Percentiles rank a stretch among this genome's conserved stretches.
phyloP scores from a whole-genome alignment of 148 eudicot genomes.

The Rhododendron ovatum region DNA sequence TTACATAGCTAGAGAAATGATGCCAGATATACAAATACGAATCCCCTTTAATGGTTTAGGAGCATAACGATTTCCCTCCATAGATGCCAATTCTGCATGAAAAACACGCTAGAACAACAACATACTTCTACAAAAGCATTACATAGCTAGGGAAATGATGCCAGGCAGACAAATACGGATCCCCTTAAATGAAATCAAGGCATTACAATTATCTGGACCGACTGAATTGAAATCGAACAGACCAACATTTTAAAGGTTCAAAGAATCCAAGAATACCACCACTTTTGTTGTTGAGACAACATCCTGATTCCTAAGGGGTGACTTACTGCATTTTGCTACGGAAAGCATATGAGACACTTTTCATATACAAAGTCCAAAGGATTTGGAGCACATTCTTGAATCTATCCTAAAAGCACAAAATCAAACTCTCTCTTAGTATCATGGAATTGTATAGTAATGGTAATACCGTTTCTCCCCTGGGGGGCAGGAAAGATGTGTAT shows the following conservation, averaged over 20 bases:
- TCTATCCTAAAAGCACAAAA: background rate
- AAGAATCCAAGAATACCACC: background rate
- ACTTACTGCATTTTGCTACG: background rate
- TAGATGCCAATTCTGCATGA: background rate
- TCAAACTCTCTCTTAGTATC: background rate
- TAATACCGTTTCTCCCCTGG: background rate
- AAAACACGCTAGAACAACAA: background rate
- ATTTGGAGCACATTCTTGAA: background rate
- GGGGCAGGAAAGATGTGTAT: too few relatives aligned
- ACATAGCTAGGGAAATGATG: background rate
- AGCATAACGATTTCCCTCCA: background rate
- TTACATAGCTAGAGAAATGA: background rate
- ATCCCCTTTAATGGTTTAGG: background rate
- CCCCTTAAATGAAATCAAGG: background rate
- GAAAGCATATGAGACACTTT: background rate
- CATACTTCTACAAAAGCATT: background rate
- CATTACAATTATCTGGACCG: background rate
- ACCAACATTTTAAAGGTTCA: background rate
- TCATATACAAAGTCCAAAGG: background rate
- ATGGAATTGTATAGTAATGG: background rate
- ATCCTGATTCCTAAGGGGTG: background rate
- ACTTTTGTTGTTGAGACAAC: background rate
- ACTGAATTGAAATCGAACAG: background rate
- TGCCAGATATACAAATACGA: background rate
- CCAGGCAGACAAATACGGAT: background rate